phyloP scores from a whole-genome alignment of 2,329 filamentous ascomycete species.

The Aspergillus oerlinghausenensis region DNA sequence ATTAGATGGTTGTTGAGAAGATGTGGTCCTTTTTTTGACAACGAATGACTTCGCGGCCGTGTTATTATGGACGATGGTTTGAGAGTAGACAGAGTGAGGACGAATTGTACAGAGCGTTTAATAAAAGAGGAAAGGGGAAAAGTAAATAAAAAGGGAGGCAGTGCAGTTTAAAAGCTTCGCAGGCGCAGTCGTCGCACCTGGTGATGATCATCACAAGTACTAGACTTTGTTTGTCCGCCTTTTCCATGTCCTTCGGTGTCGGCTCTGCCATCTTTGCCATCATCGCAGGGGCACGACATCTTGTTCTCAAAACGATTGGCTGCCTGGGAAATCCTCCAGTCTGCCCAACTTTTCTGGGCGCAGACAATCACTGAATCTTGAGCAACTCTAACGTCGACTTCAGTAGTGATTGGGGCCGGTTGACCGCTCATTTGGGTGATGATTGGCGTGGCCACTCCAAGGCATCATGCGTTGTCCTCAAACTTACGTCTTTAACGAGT shows the following conservation, averaged over 20 bases:
- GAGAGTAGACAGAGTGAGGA: not conserved
- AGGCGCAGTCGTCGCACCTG: not conserved
- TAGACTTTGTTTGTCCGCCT: not conserved
- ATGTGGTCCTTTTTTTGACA: not conserved
- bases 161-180: conserved; percentile 3
- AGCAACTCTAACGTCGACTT: not conserved
- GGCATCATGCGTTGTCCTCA: not conserved
- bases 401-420: not conserved
- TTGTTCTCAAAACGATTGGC: conserved; percentile 9
- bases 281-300: conserved; percentile 14
- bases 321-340: not conserved
- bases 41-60: not conserved
- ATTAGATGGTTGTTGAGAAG: not conserved
- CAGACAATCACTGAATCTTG: not conserved
- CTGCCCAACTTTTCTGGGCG: conserved; percentile 12
- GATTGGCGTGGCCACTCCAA: not conserved
- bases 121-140: not conserved
- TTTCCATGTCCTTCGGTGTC: not conserved
- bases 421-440: not conserved
- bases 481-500: not conserved
- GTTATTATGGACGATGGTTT: not conserved
- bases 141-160: not conserved
- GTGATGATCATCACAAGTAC: conserved; percentile 1
- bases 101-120: not conserved
- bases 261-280: not conserved